A percentile compares a stretch with the other conserved stretches of the same genome.
Conservation (phyloP, 257 asterid genomes). For the Salvia miltiorrhiza region DNA sequence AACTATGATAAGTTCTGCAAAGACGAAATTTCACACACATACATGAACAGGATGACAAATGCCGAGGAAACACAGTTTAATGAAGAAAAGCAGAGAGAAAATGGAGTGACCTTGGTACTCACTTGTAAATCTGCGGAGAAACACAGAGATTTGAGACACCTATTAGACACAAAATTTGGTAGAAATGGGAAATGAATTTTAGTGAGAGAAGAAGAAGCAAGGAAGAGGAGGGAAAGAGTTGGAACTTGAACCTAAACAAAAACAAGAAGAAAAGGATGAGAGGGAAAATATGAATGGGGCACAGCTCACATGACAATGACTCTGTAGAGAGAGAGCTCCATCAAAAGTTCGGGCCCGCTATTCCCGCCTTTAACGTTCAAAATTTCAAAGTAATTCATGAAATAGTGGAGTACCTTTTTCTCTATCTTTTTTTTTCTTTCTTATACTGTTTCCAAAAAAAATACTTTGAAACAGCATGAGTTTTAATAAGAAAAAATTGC, state of each 20-base stretch:
- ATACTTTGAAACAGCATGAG: no score
- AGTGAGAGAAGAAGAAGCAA: background rate
- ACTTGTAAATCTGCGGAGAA: slow-evolving; percentile 15
- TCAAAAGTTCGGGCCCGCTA: slow-evolving; percentile 23
- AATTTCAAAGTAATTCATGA: background rate
- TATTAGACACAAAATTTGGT: no score
- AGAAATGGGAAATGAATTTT: slow-evolving; percentile 7
- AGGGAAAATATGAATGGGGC: slow-evolving; percentile 17
- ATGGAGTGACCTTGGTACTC: slow-evolving; percentile 3
- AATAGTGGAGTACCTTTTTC: background rate
- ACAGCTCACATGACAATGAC: slow-evolving; percentile 31
- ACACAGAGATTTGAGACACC: background rate
- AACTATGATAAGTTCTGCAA: background rate
- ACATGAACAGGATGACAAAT: background rate
- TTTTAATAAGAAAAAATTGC: no score
- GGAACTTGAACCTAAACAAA: background rate
- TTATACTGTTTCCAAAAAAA: no score
- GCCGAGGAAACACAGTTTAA: background rate
- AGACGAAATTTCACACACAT: background rate
- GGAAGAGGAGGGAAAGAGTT: background rate
- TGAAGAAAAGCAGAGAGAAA: background rate
- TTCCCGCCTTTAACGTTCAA: slow-evolving; percentile 50
- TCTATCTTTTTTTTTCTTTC: no score
- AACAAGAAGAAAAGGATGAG: slow-evolving; percentile 36
- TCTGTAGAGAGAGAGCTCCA: background rate